These are phyloP conservation scores for Beta corolliflora DNA, from an alignment of 179 eudicot genomes.

Conservation along the genomic window DNA sequence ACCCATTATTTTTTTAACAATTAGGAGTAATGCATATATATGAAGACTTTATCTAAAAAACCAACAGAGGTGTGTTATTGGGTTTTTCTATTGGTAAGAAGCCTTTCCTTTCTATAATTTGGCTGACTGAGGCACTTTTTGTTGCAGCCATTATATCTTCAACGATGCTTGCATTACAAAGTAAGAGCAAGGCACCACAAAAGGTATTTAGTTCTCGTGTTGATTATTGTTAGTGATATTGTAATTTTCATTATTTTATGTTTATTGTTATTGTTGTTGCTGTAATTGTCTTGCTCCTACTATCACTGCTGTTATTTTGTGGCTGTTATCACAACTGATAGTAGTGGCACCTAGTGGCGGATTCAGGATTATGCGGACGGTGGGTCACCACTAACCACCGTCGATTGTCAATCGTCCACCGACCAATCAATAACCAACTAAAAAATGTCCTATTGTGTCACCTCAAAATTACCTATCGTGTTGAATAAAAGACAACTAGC, in stretches of 20 bases:
- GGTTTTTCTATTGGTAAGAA: not conserved
- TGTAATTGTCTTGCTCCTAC: not conserved
- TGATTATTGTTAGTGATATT: not conserved
- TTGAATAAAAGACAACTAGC: no score
- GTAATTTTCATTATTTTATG: not conserved
- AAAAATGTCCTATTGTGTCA: no score
- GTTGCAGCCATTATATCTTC: slow-evolving; percentile 85
- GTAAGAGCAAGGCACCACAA: slow-evolving; percentile 63
- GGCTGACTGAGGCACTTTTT: slow-evolving; percentile 33
- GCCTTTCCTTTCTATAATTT: not conserved
- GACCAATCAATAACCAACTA: no score
- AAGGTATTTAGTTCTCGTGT: slow-evolving; percentile 43
- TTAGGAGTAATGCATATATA: not conserved
- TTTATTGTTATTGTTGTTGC: not conserved
- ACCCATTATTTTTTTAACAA: not conserved
- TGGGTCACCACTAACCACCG: no score
- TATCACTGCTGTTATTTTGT: not conserved
- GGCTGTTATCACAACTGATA: not conserved
- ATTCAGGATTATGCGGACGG: no score
- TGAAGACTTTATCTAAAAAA: not conserved
- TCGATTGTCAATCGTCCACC: no score
- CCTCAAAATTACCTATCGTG: no score
- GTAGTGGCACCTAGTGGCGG: not conserved
- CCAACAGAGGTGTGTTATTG: not conserved
- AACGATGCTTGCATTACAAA: slow-evolving; percentile 86